Evolutionary conservation across 345 rosid species (phyloP).

Genomic region (Odontarrhena argentea): DNA sequence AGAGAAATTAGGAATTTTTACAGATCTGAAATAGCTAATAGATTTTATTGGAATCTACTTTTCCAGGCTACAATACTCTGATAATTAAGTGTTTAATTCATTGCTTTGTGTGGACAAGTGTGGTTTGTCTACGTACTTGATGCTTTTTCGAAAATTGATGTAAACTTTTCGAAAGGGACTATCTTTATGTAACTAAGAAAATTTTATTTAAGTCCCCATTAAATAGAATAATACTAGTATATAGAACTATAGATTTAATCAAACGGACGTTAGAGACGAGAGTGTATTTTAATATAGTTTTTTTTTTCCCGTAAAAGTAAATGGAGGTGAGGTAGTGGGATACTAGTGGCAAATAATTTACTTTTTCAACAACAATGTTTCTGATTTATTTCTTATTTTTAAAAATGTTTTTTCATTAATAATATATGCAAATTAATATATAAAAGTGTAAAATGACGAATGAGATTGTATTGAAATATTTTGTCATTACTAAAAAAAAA

Average conservation of each 20-base stretch:
- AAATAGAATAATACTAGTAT: constrained; percentile 1
- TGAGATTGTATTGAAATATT: not conserved
- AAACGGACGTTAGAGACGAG: constrained; percentile 30
- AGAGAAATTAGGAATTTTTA: not conserved
- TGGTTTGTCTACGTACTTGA: constrained; percentile 37
- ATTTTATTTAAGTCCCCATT: constrained; percentile 8
- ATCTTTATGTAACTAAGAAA: constrained; percentile 32
- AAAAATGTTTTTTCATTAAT: not conserved
- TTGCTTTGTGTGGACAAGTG: constrained; percentile 40
- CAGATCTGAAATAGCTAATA: constrained; percentile 25
- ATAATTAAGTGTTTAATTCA: constrained; percentile 26
- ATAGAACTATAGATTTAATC: not conserved
- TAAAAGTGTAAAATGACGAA: not conserved
- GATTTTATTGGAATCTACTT: constrained; percentile 32
- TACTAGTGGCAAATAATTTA: constrained; percentile 42
- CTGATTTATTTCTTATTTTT: not conserved
- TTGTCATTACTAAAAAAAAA: too few species aligned
- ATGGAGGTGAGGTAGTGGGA: constrained; percentile 36
- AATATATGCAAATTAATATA: not conserved
- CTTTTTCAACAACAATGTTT: constrained; percentile 8
- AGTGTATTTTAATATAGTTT: constrained; percentile 16
- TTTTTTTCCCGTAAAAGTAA: constrained; percentile 4
- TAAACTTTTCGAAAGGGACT: constrained; percentile 38
- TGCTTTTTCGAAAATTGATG: constrained; percentile 39
- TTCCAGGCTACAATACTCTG: constrained; percentile 19